These are phyloP conservation scores for Fusarium nanum DNA, from an alignment of 2,329 filamentous ascomycete genomes.

Conservation along the genomic window DNA sequence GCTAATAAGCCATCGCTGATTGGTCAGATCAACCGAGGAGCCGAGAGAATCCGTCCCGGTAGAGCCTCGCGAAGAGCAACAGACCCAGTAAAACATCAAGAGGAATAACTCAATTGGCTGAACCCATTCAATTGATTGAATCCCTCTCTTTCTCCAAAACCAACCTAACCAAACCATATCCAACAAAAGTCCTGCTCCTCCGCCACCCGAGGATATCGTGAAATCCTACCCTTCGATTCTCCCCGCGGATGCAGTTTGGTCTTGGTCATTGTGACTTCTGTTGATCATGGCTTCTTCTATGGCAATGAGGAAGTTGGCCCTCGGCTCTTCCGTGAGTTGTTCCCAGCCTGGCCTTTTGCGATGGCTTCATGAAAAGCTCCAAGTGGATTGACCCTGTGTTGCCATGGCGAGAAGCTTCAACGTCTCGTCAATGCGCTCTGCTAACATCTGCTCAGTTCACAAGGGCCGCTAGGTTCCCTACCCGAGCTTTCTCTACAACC, in stretches of 20 bases:
- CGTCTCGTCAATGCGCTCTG: conserved; percentile 17
- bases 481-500: conserved; percentile 88
- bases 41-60: conserved; percentile 48
- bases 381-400: background rate
- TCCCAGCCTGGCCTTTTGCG: conserved; percentile 31
- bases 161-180: conserved; percentile 22
- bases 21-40: conserved; percentile 52
- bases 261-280: conserved; percentile 45
- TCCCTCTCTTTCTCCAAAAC: conserved; percentile 29
- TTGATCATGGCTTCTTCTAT: conserved; percentile 70
- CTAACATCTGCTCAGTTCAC: conserved; percentile 65
- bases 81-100: conserved; percentile 44
- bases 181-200: conserved; percentile 45
- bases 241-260: conserved; percentile 49
- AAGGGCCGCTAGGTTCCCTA: conserved; percentile 70
- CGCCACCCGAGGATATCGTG: conserved; percentile 41
- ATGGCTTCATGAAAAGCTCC: conserved; percentile 19
- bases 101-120: conserved; percentile 43
- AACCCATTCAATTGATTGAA: conserved; percentile 19
- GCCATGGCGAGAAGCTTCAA: conserved; percentile 25
- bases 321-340: conserved; percentile 66
- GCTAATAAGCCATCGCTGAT: conserved; percentile 49
- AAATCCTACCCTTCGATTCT: conserved; percentile 42
- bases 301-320: conserved; percentile 70
- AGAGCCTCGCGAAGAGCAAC: conserved; percentile 43